These are phyloP conservation scores for Backusella macrospora DNA, from an alignment of 192 early-diverging fungal genomes.

Conservation along the genomic window DNA sequence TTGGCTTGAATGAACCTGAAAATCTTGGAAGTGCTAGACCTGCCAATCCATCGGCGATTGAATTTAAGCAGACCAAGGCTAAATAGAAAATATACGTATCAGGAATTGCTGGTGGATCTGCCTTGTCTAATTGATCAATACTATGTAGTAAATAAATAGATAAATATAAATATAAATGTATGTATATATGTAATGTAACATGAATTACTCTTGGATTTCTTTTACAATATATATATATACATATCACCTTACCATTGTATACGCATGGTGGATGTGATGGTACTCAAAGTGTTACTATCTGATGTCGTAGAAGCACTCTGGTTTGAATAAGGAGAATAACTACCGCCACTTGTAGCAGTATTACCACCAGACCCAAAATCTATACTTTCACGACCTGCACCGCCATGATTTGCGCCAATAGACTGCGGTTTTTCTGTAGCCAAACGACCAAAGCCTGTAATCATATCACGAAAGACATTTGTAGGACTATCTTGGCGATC, in stretches of 20 bases:
- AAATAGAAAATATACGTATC: constrained; percentile 88
- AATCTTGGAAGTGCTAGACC: constrained; percentile 64
- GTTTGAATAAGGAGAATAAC: neutral
- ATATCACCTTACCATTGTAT: constrained; percentile 63
- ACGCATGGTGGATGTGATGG: constrained; percentile 60
- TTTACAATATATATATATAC: neutral
- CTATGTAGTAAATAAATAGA: constrained; percentile 36
- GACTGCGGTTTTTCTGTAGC: constrained; percentile 71
- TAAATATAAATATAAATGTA: too few relatives aligned
- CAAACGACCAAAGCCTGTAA: constrained; percentile 73
- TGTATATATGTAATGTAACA: neutral
- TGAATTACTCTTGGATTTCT: neutral
- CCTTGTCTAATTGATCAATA: constrained; percentile 92
- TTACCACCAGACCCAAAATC: constrained; percentile 27
- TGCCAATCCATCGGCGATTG: constrained; percentile 74
- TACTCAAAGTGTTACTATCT: constrained; percentile 45
- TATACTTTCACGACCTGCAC: constrained; percentile 39
- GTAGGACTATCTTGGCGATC: constrained; percentile 75
- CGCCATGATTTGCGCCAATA: constrained; percentile 47
- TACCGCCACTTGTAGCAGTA: neutral
- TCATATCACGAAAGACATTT: constrained; percentile 81
- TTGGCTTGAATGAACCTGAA: constrained; percentile 32
- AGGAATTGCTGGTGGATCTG: constrained; percentile 85
- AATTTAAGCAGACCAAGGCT: constrained; percentile 69
- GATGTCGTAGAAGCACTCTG: constrained; percentile 23